Conservation (phyloP, 2,329 filamentous ascomycete species). For the Cercospora zeae-maydis region DNA sequence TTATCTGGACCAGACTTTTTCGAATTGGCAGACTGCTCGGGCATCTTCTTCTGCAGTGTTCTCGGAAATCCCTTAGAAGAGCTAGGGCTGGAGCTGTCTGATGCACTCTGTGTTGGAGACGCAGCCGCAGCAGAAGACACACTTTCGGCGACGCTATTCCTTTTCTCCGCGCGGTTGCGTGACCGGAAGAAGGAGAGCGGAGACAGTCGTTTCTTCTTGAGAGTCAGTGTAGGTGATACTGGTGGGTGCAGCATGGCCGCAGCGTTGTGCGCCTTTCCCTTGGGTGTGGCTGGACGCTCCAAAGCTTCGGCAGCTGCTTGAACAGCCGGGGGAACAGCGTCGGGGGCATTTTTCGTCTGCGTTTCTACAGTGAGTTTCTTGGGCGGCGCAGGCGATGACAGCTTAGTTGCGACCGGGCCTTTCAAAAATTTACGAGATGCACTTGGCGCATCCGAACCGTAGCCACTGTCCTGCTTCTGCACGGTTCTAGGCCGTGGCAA, state of each 20-base stretch:
- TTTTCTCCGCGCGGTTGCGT: slow-evolving; percentile 8
- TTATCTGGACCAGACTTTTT: slow-evolving; percentile 18
- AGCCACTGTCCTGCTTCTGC: slow-evolving; percentile 35
- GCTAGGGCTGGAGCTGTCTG: background rate
- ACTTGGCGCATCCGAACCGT: slow-evolving; percentile 34
- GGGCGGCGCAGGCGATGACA: background rate
- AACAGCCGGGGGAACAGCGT: background rate
- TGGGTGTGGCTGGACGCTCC: background rate
- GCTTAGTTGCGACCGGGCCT: background rate
- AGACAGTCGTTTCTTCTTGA: slow-evolving; percentile 10
- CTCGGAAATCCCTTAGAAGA: background rate
- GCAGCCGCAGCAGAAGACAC: background rate
- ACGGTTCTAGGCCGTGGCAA: slow-evolving; percentile 8
- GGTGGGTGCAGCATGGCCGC: background rate
- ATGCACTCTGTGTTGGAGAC: background rate
- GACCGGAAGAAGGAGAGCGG: slow-evolving; percentile 16
- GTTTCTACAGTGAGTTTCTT: background rate
- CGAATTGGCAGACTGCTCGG: slow-evolving; percentile 26
- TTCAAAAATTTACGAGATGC: background rate
- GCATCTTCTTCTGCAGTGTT: slow-evolving; percentile 35
- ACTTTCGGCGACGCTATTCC: background rate
- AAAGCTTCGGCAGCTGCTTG: background rate
- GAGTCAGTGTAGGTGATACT: background rate
- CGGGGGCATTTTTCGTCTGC: background rate
- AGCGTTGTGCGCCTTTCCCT: background rate